Percentiles rank a stretch among this genome's conserved stretches.
Conservation (phyloP, 2,329 filamentous ascomycete genomes). For the Fusarium sp. region DNA sequence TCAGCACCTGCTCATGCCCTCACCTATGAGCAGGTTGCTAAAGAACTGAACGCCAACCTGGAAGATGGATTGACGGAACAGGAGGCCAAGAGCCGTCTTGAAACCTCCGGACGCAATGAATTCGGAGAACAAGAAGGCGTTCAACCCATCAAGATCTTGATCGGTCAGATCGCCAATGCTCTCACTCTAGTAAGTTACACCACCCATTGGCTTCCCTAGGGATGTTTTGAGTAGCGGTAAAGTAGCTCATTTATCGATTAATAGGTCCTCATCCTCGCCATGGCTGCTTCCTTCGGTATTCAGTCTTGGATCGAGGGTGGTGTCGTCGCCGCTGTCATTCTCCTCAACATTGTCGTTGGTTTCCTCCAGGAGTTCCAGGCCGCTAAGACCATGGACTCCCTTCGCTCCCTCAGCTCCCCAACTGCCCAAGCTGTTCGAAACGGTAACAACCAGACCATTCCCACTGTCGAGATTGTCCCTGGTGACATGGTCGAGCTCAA, state of each 20-base stretch:
- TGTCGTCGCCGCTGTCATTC: constrained; percentile 67
- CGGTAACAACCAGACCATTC: constrained; percentile 53
- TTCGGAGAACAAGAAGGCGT: constrained; percentile 71
- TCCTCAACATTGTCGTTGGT: constrained; percentile 67
- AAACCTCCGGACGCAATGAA: constrained; percentile 70
- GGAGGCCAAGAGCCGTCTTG: constrained; percentile 61
- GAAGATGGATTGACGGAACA: constrained; percentile 28
- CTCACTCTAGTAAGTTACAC: constrained; percentile 68
- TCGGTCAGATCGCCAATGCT: constrained; percentile 75
- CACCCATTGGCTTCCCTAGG: constrained; percentile 1
- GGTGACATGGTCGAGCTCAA: constrained; percentile 67
- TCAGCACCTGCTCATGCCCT: constrained; percentile 41
- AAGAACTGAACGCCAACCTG: constrained; percentile 27
- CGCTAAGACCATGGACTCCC: constrained; percentile 62
- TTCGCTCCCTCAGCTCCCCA: constrained; percentile 57
- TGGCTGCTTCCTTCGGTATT: constrained; percentile 69
- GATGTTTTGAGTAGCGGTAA: constrained; percentile 14
- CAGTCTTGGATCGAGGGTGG: constrained; percentile 70
- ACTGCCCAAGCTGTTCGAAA: constrained; percentile 58
- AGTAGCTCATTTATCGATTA: constrained; percentile 37
- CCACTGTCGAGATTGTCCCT: constrained; percentile 61
- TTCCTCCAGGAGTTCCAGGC: constrained; percentile 60
- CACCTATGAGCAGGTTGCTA: constrained; percentile 26
- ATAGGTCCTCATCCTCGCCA: constrained; percentile 65
- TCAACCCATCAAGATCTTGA: constrained; percentile 70